Base-by-base conservation (phyloP, 345 rosid genomes). In the Excoecaria agallocha region DNA sequence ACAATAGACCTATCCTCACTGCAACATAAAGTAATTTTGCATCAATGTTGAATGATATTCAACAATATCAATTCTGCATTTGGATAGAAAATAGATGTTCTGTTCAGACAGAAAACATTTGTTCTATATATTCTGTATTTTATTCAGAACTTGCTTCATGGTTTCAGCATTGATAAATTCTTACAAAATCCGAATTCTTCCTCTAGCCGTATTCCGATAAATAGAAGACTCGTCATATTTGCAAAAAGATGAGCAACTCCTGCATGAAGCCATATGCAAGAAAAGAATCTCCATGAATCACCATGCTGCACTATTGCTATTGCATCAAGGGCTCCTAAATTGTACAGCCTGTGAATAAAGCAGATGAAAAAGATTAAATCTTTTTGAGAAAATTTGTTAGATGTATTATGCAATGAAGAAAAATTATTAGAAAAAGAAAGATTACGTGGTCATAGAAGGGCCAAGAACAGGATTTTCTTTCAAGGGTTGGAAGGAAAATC, bases 381-480 rank as follows among this genome's bases (percentile, higher is more conserved):
- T 30, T 30, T 30, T 30, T 1, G 2, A 2, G 2, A 30, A 30
- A 30, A 30, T 30, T 30, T 30, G 30, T 30, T 30, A 30, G 30
- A 30, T 30, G 2, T 30, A 30, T 30, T 30, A 30, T 30, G 30
- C 30, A 30, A 30, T 16, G 45, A 56, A 68, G 72, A 66, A 49
- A 68, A 48, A n/a, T 13, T 2, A 10, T 12, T 60, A 10, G 24
- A 50, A 55, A 48, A 46, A 38, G 59, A 17, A 48, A 38, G 22
- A 19, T 24, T 68, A 91, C 98, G 97, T 90, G 39, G 38, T 25
- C 45, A 72, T 43, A 25, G 95, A 85, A 76, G 97, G 98, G 56
- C 98, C 98, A 1, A 93, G 76, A 11, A 74, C 59, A 25, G 60
- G n/a, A 51, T 79, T 79, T 69, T 79, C 82, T 39, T 20, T 70